These are phyloP conservation scores for Zizania palustris DNA, from an alignment of 202 grass and related monocot species.

Conservation along the genomic window DNA sequence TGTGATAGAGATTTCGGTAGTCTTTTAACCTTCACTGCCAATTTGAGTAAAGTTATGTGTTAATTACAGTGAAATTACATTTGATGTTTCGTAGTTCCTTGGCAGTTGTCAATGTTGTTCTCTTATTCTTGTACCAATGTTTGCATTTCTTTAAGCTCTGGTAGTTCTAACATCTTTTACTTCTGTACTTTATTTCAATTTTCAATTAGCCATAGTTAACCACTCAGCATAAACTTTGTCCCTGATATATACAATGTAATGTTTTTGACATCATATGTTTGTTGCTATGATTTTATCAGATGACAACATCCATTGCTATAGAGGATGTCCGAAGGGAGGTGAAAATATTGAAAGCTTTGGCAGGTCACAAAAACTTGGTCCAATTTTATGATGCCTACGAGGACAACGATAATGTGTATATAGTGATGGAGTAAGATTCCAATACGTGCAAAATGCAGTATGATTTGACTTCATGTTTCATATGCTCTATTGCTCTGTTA, in stretches of 20 bases:
- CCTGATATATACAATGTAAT: background rate
- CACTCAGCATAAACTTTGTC: conserved; percentile 21
- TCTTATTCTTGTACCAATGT: background rate
- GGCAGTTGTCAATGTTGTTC: background rate
- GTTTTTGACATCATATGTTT: background rate
- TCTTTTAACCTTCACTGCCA: too few relatives aligned
- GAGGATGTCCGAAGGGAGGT: conserved; percentile 87
- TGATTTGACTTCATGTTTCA: conserved; percentile 20
- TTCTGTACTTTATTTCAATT: background rate
- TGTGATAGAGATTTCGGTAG: too few relatives aligned
- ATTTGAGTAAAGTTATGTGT: background rate
- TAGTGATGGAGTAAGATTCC: conserved; percentile 87
- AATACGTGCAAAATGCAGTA: conserved; percentile 2
- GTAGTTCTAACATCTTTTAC: background rate
- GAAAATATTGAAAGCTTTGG: conserved; percentile 81
- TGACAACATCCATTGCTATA: conserved; percentile 85
- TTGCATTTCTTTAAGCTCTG: conserved; percentile 3
- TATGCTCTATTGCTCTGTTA: background rate
- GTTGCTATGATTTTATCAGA: conserved; percentile 54
- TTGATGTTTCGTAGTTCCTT: background rate
- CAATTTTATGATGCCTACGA: conserved; percentile 86
- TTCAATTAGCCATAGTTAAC: background rate
- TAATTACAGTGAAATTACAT: conserved; percentile 5
- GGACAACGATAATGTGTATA: conserved; percentile 78
- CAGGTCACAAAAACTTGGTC: conserved; percentile 74